A percentile compares a stretch with the other conserved stretches of the same genome.
Evolutionary conservation across 306 rosid species (phyloP).

Genomic region (Inga leiocalycina): DNA sequence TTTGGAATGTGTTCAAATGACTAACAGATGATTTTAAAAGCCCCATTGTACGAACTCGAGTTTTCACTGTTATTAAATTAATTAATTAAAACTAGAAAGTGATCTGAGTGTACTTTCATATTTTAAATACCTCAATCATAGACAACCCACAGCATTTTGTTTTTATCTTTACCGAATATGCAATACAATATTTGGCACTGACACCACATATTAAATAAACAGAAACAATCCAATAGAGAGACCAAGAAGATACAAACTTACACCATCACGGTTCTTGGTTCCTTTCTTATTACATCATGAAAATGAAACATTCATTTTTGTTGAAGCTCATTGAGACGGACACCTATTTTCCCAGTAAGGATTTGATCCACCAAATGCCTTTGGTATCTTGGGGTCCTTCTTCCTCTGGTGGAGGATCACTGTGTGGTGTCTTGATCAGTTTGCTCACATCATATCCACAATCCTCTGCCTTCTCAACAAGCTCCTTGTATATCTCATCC

Average conservation of each 20-base stretch:
- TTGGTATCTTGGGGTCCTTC: conserved; percentile 74
- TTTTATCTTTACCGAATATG: neutral
- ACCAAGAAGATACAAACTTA: conserved; percentile 34
- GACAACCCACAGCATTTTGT: neutral
- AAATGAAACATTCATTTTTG: neutral
- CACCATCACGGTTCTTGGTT: conserved; percentile 9
- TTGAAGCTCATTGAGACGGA: neutral
- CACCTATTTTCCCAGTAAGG: conserved; percentile 60
- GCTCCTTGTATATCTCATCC: conserved; percentile 62
- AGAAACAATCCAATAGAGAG: conserved; percentile 23
- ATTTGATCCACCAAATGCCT: conserved; percentile 85
- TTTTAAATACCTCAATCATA: neutral
- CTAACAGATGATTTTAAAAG: too few species aligned
- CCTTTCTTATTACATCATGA: conserved; percentile 32
- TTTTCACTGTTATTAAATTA: too few species aligned
- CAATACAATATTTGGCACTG: neutral
- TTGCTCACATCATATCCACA: conserved; percentile 85
- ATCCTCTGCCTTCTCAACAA: conserved; percentile 60
- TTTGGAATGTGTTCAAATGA: too few species aligned
- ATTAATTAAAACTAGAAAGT: neutral
- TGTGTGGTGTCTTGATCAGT: conserved; percentile 83
- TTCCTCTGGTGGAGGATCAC: conserved; percentile 62
- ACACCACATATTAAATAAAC: neutral
- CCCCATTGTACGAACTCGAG: too few species aligned
- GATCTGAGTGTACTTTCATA: neutral